Base-by-base conservation (phyloP, 75 land plant genomes). In the Adiantum capillusveneris region DNA sequence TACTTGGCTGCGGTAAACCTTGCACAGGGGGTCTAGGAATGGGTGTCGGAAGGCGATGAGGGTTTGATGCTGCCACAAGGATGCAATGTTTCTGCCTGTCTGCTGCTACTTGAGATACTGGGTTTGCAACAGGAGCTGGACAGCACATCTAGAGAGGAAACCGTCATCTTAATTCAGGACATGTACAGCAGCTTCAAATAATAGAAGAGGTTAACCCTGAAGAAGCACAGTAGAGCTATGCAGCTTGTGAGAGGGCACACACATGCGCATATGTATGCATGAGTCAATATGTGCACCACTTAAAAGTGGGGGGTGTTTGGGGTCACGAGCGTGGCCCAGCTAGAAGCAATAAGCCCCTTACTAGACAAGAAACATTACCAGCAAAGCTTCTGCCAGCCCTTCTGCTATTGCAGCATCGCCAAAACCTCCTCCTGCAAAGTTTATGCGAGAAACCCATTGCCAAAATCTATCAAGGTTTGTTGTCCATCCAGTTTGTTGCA, bases 31-130 rank as follows among this genome's bases (percentile, higher is more conserved):
- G 97, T 31, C 65, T 69, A 63, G 67, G 72, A 2, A 93, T 95
- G 30, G 95, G 90, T 31, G 98, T 88, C 21, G 95, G 87, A 50
- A 93, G 74, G 39, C 90, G 83, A 60, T 85, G 63, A 31, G 98
- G 98, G 67, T 93, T 84, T 65, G 83, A 83, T 29, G 95, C 90
- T 64, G 94, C 83, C 51, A 93, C 74, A 58, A 93, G 81, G 66
- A 93, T 60, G 67, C 95, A 93, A 59, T 93, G 95, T 51, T 69
- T 85, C 49, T 77, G 79, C 13, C 54, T 59, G 30, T 81, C 88
- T 20, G 55, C 59, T 20, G 55, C 59, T 59, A 49, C 78, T 73
- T 78, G 83, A 58, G 76, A 68, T 42, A 50, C 65, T 59, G 79
- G 79, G 37, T 27, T 54, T 49, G 58, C 79, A 60, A 64, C 68